Percentiles rank a stretch among this genome's conserved stretches.
These are phyloP conservation scores for Puccinia polysora DNA, from an alignment of 1,284 basidiomycete species.

Conservation along the genomic window DNA sequence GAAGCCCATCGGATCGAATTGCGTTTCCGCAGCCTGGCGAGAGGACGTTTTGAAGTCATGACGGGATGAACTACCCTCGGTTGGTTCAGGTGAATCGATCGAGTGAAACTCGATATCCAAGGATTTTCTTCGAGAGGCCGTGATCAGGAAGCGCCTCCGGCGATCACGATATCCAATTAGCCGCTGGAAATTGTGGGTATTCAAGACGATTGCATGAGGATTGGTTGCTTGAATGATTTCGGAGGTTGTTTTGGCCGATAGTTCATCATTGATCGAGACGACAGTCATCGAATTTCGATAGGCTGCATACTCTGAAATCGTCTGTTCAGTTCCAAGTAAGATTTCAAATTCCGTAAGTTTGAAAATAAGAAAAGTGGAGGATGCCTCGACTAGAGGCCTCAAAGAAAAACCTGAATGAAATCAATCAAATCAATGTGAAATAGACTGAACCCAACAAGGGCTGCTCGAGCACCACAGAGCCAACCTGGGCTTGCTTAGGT, in stretches of 20 bases:
- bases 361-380: background rate
- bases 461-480: constrained; percentile 33
- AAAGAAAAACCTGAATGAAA: background rate
- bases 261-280: constrained; percentile 31
- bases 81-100: background rate
- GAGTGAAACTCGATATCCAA: background rate
- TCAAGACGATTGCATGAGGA: constrained; percentile 24
- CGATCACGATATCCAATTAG: background rate
- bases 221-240: constrained; percentile 19
- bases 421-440: background rate
- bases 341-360: background rate
- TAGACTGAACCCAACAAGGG: constrained; percentile 31
- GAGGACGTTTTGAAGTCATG: background rate
- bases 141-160: constrained; percentile 9
- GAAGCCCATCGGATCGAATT: background rate
- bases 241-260: constrained; percentile 20
- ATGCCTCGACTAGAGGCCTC: background rate
- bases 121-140: background rate
- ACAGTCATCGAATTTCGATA: constrained; percentile 34
- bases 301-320: constrained; percentile 35
- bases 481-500: constrained; percentile 9
- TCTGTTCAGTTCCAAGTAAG: background rate
- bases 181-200: constrained; percentile 23
- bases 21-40: background rate
- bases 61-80: background rate